These are phyloP conservation scores for Psidium guajava DNA, from an alignment of 345 rosid species.

Conservation along the genomic window DNA sequence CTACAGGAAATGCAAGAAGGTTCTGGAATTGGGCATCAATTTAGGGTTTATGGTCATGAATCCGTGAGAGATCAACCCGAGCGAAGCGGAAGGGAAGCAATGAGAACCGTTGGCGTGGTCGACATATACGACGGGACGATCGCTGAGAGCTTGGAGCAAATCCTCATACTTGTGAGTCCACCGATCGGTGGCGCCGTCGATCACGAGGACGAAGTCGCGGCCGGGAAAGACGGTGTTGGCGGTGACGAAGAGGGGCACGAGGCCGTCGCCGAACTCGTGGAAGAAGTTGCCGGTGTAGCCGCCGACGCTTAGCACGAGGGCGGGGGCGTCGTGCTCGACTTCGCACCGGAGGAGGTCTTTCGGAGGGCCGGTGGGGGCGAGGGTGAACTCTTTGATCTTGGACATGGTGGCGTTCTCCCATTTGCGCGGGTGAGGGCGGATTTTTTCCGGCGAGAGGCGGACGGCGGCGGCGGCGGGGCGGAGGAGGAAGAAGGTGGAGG, in stretches of 20 bases:
- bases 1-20: conserved; percentile 7
- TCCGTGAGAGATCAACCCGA: conserved; percentile 25
- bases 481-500: conserved; percentile 10
- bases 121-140: conserved; percentile 8
- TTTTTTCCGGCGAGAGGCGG: conserved; percentile 5
- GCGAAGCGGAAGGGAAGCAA: conserved; percentile 17
- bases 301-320: conserved; percentile 19
- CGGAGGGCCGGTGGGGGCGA: not conserved
- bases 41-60: conserved; percentile 12
- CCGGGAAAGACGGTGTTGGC: conserved; percentile 5
- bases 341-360: conserved; percentile 1
- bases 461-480: not conserved
- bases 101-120: conserved; percentile 7
- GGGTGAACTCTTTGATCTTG: conserved; percentile 17
- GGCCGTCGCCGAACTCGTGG: conserved; percentile 25
- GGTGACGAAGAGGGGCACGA: conserved; percentile 29
- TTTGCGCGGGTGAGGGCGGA: conserved; percentile 30
- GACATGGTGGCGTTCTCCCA: conserved; percentile 16
- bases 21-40: conserved; percentile 1
- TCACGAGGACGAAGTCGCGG: conserved; percentile 9
- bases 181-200: conserved; percentile 2
- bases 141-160: not conserved
- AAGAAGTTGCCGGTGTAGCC: conserved; percentile 29
- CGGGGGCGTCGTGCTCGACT: conserved; percentile 12
- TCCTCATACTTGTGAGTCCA: conserved; percentile 16